Evolutionary conservation across 306 rosid genomes (phyloP), one percentile per base, ranked within the genome.

Genomic region (Albizia julibrissin): DNA sequence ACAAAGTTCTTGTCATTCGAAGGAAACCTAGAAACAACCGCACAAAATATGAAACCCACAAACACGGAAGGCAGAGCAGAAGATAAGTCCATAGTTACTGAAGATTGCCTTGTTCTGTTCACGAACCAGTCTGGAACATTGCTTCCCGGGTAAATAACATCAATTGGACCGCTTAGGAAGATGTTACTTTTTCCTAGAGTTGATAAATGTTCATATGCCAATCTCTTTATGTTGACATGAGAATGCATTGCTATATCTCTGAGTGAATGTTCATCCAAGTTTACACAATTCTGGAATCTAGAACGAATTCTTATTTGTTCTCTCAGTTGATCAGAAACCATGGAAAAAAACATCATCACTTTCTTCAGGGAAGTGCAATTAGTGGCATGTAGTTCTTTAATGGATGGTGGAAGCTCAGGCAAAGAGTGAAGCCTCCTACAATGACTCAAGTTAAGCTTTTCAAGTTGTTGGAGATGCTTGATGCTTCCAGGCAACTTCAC

Each of bases 41-140:
- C 76, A 27, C 58, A 72, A 49, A 72, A 72, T 10, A 44, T 72
- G 76, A 72, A 72, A 46, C 76, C 76, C 59, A 72, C 18, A 15
- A 8, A 72, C 59, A 26, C 10, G 24, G 58, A 26, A 72, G 54
- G 40, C 2, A 8, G 5, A 26, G 58, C 6, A 44, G 76, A 27
- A 24, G 39, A 15, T 19, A 72, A 50, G 76, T 72, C 42, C 29
- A 72, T 7, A 12, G 76, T 44, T 46, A 46, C 5, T 16, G 24
- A 22, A 44, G 39, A 18, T 5, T 72, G 24, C 31, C 56, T 70
- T n/a, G 59, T 46, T 59, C 40, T 44, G 24, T 44, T 46, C n/a
- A 44, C 8, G 76, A 24, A 72, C 76, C 76, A 72, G 40, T 72
- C 59, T 14, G 59, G 59, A 24, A 46, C 76, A 16, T 27, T 44